Percentiles rank a stretch among this genome's conserved stretches.
Conservation (phyloP, 129 eudicot species). For the Glebionis coronaria region DNA sequence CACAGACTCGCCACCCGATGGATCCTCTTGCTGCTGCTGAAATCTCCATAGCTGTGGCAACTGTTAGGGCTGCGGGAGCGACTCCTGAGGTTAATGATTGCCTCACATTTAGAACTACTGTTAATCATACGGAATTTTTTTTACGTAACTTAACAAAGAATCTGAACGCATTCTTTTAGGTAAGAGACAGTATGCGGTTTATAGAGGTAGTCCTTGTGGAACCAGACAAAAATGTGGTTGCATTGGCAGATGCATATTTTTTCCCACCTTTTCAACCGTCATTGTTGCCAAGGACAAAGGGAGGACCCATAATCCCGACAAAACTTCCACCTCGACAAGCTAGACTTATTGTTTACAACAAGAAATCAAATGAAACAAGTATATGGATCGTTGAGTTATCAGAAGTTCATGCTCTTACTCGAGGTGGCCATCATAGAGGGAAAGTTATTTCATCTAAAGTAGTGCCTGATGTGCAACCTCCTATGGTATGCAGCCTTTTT, state of each 20-base stretch:
- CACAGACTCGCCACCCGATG: slow-evolving; percentile 58
- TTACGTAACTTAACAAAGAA: slow-evolving; percentile 8
- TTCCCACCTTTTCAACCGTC: slow-evolving; percentile 69
- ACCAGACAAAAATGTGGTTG: slow-evolving; percentile 53
- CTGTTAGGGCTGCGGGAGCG: slow-evolving; percentile 64
- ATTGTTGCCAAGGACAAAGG: slow-evolving; percentile 53
- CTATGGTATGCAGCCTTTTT: slow-evolving; percentile 47
- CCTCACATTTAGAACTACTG: slow-evolving; percentile 2
- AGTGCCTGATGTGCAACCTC: slow-evolving; percentile 67
- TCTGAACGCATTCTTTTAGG: slow-evolving; percentile 23
- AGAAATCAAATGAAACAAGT: slow-evolving; percentile 62
- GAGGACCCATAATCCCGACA: slow-evolving; percentile 58
- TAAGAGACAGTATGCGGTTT: slow-evolving; percentile 65
- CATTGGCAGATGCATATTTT: slow-evolving; percentile 58
- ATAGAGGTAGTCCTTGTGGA: slow-evolving; percentile 57
- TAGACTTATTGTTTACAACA: slow-evolving; percentile 54
- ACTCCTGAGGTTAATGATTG: slow-evolving; percentile 49
- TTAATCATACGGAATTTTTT: background rate
- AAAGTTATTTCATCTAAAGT: slow-evolving; percentile 63
- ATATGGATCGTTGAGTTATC: slow-evolving; percentile 65
- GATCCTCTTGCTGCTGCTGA: slow-evolving; percentile 68
- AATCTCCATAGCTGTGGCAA: slow-evolving; percentile 61
- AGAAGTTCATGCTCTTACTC: slow-evolving; percentile 61
- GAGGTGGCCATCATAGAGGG: slow-evolving; percentile 71
- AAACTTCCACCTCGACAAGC: slow-evolving; percentile 68